Evolutionary conservation across 495 filamentous ascomycete species (phyloP).

Genomic region (Cercophora samala): DNA sequence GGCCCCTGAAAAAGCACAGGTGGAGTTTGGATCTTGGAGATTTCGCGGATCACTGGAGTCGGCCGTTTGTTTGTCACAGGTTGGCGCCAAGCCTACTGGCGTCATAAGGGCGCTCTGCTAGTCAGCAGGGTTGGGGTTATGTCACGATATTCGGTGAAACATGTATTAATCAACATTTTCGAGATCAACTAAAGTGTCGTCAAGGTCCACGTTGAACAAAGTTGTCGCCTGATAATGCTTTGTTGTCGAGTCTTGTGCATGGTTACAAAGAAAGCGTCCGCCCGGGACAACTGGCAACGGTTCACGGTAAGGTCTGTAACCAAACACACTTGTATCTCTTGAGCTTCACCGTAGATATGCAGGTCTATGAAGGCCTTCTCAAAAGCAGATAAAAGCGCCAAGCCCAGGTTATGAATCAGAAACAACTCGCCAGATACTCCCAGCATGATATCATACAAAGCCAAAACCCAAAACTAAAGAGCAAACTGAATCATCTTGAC

Average conservation of each 20-base stretch:
- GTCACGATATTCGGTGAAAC: background rate
- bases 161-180: background rate
- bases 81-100: background rate
- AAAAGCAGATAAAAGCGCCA: slow-evolving; percentile 14
- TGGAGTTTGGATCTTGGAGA: slow-evolving; percentile 1
- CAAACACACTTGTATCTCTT: background rate
- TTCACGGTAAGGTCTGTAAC: background rate
- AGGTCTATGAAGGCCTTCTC: slow-evolving; percentile 14
- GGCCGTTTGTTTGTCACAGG: background rate
- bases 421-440: slow-evolving; percentile 23
- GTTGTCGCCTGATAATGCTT: too few relatives aligned
- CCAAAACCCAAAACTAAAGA: slow-evolving; percentile 13
- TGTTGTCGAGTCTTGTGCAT: too few relatives aligned
- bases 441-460: slow-evolving; percentile 35
- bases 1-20: background rate
- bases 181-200: too few relatives aligned
- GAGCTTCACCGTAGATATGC: slow-evolving; percentile 1
- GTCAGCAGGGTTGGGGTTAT: background rate
- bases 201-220: too few relatives aligned
- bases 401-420: slow-evolving; percentile 12
- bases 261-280: too few relatives aligned
- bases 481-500: background rate
- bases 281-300: too few relatives aligned
- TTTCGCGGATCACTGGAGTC: slow-evolving; percentile 1
- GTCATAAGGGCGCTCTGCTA: background rate